These are phyloP conservation scores for Aspergillus sp. DNA, from an alignment of 2,329 filamentous ascomycete species.

Conservation along the genomic window DNA sequence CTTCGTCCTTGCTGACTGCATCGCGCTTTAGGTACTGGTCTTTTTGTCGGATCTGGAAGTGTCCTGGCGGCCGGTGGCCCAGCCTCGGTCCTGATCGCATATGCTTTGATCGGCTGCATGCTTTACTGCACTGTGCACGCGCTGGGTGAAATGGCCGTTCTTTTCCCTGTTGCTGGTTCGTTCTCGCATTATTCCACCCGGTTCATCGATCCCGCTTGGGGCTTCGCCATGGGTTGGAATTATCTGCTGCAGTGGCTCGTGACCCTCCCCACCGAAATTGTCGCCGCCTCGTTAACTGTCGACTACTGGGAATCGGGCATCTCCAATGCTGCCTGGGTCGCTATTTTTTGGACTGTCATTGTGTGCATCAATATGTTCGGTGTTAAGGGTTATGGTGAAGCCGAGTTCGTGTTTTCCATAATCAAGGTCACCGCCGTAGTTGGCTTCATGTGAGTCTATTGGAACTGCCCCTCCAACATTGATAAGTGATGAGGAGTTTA, in stretches of 20 bases:
- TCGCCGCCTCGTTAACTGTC: conserved; percentile 81
- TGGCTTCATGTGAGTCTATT: conserved; percentile 72
- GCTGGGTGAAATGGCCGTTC: conserved; percentile 84
- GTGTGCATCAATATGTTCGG: conserved; percentile 84
- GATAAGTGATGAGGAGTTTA: background rate
- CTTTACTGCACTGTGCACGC: conserved; percentile 90
- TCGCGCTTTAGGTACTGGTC: conserved; percentile 63
- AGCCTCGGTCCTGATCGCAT: conserved; percentile 76
- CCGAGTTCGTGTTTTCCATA: conserved; percentile 83
- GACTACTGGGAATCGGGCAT: conserved; percentile 72
- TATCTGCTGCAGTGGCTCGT: conserved; percentile 88
- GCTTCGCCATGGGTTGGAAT: conserved; percentile 95
- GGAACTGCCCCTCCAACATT: background rate
- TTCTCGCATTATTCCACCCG: conserved; percentile 91
- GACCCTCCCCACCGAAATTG: conserved; percentile 80
- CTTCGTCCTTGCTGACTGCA: conserved; percentile 15
- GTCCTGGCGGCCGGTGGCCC: conserved; percentile 73
- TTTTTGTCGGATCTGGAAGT: conserved; percentile 81
- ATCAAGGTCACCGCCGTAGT: conserved; percentile 85
- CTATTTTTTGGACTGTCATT: conserved; percentile 76
- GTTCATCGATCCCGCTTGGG: conserved; percentile 91
- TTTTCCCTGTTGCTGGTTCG: conserved; percentile 87
- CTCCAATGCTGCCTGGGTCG: conserved; percentile 74
- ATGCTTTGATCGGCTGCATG: conserved; percentile 78
- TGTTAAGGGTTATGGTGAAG: conserved; percentile 85